phyloP scores from a whole-genome alignment of 169 alveolate genomes.

The Cyclospora cayetanensis region DNA sequence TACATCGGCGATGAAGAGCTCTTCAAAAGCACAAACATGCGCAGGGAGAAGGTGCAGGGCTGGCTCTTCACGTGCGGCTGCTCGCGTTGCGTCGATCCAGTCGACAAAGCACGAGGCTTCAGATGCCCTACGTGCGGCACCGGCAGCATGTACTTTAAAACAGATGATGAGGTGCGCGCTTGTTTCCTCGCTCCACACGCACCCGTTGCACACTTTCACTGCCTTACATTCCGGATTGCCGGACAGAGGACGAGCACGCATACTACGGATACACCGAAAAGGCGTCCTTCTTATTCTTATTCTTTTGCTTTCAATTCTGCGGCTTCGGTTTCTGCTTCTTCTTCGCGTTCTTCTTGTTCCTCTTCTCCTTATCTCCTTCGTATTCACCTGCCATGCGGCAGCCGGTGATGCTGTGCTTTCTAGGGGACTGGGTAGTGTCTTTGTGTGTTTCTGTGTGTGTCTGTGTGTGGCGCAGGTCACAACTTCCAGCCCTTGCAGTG shows the following conservation, averaged over 20 bases:
- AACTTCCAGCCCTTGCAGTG: slow-evolving; percentile 63
- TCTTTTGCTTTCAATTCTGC: too few relatives aligned
- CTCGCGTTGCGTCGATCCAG: slow-evolving; percentile 72
- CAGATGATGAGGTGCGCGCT: slow-evolving; percentile 46
- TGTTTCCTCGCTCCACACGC: too few relatives aligned
- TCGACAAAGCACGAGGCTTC: slow-evolving; percentile 79
- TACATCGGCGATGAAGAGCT: slow-evolving; percentile 83
- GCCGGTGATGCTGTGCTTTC: not conserved
- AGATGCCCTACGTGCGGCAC: slow-evolving; percentile 79
- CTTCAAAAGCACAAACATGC: slow-evolving; percentile 76
- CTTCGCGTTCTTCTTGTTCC: too few relatives aligned
- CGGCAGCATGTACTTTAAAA: slow-evolving; percentile 72
- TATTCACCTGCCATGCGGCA: too few relatives aligned
- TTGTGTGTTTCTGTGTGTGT: too few relatives aligned
- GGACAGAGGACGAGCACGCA: too few relatives aligned
- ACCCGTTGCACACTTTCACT: too few relatives aligned
- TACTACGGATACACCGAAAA: too few relatives aligned
- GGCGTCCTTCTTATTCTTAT: too few relatives aligned
- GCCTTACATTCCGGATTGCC: too few relatives aligned
- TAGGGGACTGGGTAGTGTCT: not conserved
- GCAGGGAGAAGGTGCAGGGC: slow-evolving; percentile 69
- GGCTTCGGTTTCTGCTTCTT: too few relatives aligned
- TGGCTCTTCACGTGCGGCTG: slow-evolving; percentile 82
- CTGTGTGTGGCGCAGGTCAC: slow-evolving; percentile 9
- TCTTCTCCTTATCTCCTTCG: too few relatives aligned